Base-by-base conservation (phyloP, 257 asterid species). In the Nicotiana tabacum region DNA sequence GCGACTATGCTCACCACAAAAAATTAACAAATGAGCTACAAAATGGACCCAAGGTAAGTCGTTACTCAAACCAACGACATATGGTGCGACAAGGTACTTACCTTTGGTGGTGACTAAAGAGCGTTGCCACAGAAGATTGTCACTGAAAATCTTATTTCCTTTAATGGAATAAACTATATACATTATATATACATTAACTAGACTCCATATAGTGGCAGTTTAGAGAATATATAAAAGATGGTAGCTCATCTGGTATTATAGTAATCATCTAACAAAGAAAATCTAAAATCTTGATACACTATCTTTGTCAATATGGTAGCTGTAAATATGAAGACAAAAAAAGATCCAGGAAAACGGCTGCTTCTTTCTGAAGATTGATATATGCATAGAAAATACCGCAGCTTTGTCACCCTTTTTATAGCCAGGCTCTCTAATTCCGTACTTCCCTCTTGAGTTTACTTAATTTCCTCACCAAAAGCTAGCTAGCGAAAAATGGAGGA, bases 231-330 rank as follows among this genome's bases (percentile, higher is more conserved):
- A 48, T 21, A 74, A 13, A 74, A 74, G n/a, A 46, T 6, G 74
- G 17, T 55, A 79, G 3, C 21, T 56, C 74, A 84, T 35, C 79
- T 56, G 89, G 66, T 81, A 65, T 55, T 32, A 57, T 17, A 6
- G 66, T 72, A 78, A 33, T 82, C 18, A 46, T 82, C 37, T 68
- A 1, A 30, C 5, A n/a, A 15, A 82, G 77, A 77, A 83, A 85
- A 69, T 83, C 66, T 8, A 83, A 48, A 82, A 76, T 70, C 70
- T 77, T 51, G 65, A 61, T 85, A 82, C 88, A 87, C 90, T 87
- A 88, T 92, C 91, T 90, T 91, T 92, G 95, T 94, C 98, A 94
- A 94, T 86, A 88, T 84, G 97, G 88, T 94, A 92, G 98, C 92
- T 94, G 97, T 81, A 84, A 89, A 86, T 27, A 87, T 84, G 67